Evolutionary conservation across 1,284 basidiomycete genomes (phyloP), one percentile per base, ranked within the genome.

Genomic region (Taiwanofungus camphoratus): DNA sequence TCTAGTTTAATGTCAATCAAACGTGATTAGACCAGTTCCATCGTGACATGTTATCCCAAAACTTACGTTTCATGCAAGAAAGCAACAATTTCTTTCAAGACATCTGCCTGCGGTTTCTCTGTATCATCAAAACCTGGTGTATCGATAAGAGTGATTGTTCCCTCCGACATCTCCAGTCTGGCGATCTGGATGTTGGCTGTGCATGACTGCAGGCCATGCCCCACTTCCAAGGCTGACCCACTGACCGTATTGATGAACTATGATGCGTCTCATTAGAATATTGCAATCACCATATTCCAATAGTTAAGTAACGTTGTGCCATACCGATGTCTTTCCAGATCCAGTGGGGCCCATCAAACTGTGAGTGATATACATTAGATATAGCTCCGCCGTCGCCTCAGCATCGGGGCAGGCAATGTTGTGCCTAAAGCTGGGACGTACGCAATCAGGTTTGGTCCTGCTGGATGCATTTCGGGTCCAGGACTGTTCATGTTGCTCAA

Each of bases 121-220:
- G 67, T 66, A 34, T 69, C 67, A 42, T 70, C 68, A 49, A 70
- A 69, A 8, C 67, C 68, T 33, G 67, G 67, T 12, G 66, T 67
- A 51, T 68, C 67, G 5, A 67, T 54, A 15, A 46, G 35, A 2
- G 30, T 35, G 21, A 49, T 21, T 16, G 15, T 32, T 20, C 35
- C 22, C 12, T 29, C 41, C 6, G 20, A 23, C 8, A 42, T 16
- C 24, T 31, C 11, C 44, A 53, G 54, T 6, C 36, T 9, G 3
- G 56, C 45, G 12, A 45, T 13, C 18, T 52, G 33, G 15, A 58
- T 40, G 19, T 44, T 15, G 1, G 34, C 41, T 5, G 58, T 60
- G 39, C 58, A 53, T 19, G 54, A 51, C 22, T 39, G 29, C 30
- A 52, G 30, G 42, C 52, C 44, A 15, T 49, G 24, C 18, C 49